Evolutionary conservation across 768 basidiomycete genomes (phyloP).

Genomic region (Tulasnella sp.): DNA sequence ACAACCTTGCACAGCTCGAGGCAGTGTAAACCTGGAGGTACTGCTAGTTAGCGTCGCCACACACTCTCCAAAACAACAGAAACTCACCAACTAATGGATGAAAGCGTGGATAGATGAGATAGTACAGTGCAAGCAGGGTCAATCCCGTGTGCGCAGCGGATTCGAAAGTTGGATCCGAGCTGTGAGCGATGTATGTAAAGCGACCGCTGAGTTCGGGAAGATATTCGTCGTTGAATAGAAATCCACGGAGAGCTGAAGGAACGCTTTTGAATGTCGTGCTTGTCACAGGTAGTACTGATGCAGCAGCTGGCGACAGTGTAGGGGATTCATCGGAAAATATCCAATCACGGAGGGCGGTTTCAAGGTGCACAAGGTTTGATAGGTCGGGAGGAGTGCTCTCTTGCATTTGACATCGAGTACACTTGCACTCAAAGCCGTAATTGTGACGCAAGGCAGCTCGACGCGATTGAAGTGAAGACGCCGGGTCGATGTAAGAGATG

Average conservation of each 20-base stretch:
- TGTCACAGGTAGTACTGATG: neutral
- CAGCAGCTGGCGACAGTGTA: neutral
- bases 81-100: conserved; percentile 72
- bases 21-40: conserved; percentile 51
- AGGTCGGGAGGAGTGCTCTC: neutral
- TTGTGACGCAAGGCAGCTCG: conserved; percentile 5
- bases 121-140: conserved; percentile 53
- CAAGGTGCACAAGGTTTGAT: neutral
- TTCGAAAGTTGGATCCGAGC: conserved; percentile 38
- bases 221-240: conserved; percentile 43
- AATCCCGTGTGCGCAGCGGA: conserved; percentile 43
- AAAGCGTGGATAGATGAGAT: conserved; percentile 57
- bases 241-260: conserved; percentile 29
- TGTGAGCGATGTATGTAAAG: conserved; percentile 59
- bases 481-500: conserved; percentile 70
- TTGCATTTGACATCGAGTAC: conserved; percentile 21
- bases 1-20: conserved; percentile 65
- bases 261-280: conserved; percentile 20
- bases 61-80: neutral
- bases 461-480: conserved; percentile 28
- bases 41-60: neutral
- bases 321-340: neutral
- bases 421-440: conserved; percentile 18
- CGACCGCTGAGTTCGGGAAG: conserved; percentile 45
- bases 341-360: neutral